Conservation (phyloP, 2,329 filamentous ascomycete species). For the Chaetomiaceae sp. region DNA sequence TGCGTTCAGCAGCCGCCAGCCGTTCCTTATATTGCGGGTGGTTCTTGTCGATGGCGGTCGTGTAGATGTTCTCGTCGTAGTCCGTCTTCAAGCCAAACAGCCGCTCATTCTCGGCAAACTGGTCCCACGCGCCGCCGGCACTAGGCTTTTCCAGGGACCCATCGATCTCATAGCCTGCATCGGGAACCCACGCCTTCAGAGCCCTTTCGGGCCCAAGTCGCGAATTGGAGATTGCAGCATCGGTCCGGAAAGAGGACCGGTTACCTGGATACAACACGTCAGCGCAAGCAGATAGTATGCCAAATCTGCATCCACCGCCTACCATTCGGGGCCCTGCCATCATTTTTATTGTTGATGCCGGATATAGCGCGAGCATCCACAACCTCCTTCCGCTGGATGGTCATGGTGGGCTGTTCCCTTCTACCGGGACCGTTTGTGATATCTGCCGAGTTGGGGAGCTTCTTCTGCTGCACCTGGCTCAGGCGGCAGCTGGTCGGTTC, state of each 20-base stretch:
- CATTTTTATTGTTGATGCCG: constrained; percentile 32
- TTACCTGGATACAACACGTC: constrained; percentile 47
- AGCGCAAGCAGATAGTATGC: neutral
- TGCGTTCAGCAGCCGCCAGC: constrained; percentile 72
- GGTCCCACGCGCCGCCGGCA: constrained; percentile 69
- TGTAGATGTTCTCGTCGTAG: constrained; percentile 94
- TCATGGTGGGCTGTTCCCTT: constrained; percentile 32
- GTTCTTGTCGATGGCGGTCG: constrained; percentile 79
- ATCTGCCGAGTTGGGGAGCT: constrained; percentile 29
- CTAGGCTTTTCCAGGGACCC: constrained; percentile 63
- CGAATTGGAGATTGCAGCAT: constrained; percentile 78
- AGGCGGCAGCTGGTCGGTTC: constrained; percentile 29
- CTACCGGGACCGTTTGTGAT: constrained; percentile 30
- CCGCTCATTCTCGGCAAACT: constrained; percentile 85
- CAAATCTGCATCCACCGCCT: too few relatives aligned
- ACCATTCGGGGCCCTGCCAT: constrained; percentile 40
- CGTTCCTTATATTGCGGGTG: constrained; percentile 78
- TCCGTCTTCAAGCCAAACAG: constrained; percentile 84
- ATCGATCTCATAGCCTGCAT: constrained; percentile 57
- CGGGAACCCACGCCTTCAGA: constrained; percentile 78
- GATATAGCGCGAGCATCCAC: constrained; percentile 27
- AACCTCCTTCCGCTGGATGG: constrained; percentile 34
- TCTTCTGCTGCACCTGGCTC: constrained; percentile 35
- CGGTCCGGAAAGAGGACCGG: constrained; percentile 72
- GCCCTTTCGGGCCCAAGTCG: constrained; percentile 66